Evolutionary conservation across 179 eudicot species (phyloP), one percentile per base, ranked within the genome.

Genomic region (Spergularia azorica): DNA sequence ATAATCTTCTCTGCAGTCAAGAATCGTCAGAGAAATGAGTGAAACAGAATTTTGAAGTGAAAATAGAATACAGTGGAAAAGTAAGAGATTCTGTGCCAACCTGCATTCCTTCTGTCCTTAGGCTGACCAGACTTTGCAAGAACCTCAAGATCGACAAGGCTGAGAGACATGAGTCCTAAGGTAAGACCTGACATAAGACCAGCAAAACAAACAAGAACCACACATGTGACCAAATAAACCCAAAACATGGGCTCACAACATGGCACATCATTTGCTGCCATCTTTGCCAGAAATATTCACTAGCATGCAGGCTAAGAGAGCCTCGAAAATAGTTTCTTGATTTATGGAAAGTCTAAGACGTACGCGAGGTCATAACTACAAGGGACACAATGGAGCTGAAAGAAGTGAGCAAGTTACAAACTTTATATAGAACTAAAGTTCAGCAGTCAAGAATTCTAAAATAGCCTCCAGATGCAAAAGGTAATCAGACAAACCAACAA

Each of bases 151-250:
- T 92, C 97, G 38, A 92, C 91, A 39, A 92, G 83, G 80, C 95
- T 87, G 26, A 92, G 91, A 63, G 97, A 92, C 97, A 92, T 92
- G 59, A 92, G 92, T 60, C 97, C 97, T 57, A 90, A 83, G 63
- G 97, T 90, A 56, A 92, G 87, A 58, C 97, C 97, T 60, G 97
- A 90, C 97, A 92, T 92, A 74, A 92, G 91, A 18, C 97, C 97
- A 67, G 95, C 97, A 74, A 92, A 90, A 79, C 84, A 77, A 58
- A 92, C 97, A 15, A 92, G 88, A 65, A 85, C 75, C 12, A 84
- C 85, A 74, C 80, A 83, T 69, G 87, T 85, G 39, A 85, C 18
- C 20, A 91, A 79, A 78, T 91, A 90, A 14, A 91, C 85, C 94
- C 94, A 91, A 73, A 91, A 91, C 92, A 90, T 90, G 74, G 94